These are phyloP conservation scores for Aquanectria penicillioides DNA, from an alignment of 2,329 filamentous ascomycete genomes.

Conservation along the genomic window DNA sequence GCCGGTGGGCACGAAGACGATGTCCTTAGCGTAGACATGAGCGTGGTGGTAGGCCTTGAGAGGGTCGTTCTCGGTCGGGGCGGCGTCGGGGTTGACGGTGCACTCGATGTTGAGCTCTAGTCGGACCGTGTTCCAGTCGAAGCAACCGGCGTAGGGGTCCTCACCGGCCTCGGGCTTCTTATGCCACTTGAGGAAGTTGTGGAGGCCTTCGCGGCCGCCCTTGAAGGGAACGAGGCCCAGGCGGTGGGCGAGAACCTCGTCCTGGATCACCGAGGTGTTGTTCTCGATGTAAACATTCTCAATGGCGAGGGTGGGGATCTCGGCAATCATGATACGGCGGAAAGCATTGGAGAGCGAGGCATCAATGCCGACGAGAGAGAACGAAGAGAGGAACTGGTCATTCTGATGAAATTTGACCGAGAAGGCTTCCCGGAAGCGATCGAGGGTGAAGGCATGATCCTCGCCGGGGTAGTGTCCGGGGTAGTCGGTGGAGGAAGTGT, in stretches of 20 bases:
- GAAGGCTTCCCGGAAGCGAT: slow-evolving; percentile 77
- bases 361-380: slow-evolving; percentile 92
- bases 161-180: slow-evolving; percentile 74
- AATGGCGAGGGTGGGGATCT: slow-evolving; percentile 93
- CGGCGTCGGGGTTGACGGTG: slow-evolving; percentile 79
- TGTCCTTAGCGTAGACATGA: slow-evolving; percentile 81
- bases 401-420: slow-evolving; percentile 87
- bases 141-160: slow-evolving; percentile 67
- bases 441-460: slow-evolving; percentile 81
- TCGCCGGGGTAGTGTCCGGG: slow-evolving; percentile 92
- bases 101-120: slow-evolving; percentile 83
- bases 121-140: slow-evolving; percentile 88
- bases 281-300: slow-evolving; percentile 93
- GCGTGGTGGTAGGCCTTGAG: slow-evolving; percentile 86
- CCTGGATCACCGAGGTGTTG: slow-evolving; percentile 98
- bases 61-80: slow-evolving; percentile 80
- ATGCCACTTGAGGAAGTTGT: slow-evolving; percentile 83
- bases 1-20: slow-evolving; percentile 81
- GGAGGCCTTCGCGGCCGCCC: slow-evolving; percentile 79
- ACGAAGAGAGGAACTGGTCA: slow-evolving; percentile 78
- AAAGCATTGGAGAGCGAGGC: slow-evolving; percentile 96
- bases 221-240: slow-evolving; percentile 91
- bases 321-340: slow-evolving; percentile 92
- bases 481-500: slow-evolving; percentile 90
- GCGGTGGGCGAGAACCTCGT: slow-evolving; percentile 92